Evolutionary conservation across 495 filamentous ascomycete genomes (phyloP).

Genomic region (Penicillium simplicissimum): DNA sequence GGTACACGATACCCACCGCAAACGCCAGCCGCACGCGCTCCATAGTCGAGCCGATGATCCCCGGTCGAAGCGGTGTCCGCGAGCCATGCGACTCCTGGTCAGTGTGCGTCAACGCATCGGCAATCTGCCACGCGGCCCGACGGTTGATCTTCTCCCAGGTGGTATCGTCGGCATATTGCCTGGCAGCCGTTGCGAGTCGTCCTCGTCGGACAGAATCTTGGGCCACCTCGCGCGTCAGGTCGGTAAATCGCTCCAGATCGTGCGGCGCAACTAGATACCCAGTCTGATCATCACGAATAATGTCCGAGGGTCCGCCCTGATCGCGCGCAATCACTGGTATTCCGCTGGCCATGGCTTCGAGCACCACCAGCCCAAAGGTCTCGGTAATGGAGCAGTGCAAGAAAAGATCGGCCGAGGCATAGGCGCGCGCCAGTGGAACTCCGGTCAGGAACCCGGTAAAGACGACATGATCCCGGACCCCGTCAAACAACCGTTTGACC

Average conservation of each 20-base stretch:
- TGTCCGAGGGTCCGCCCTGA: constrained; percentile 65
- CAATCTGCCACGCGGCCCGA: constrained; percentile 57
- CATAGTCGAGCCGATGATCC: constrained; percentile 17
- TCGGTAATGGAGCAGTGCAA: constrained; percentile 66
- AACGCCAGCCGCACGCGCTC: constrained; percentile 29
- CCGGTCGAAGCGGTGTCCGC: constrained; percentile 6
- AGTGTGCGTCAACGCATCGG: constrained; percentile 46
- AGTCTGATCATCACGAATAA: constrained; percentile 52
- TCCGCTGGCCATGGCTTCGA: constrained; percentile 67
- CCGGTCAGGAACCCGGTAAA: constrained; percentile 61
- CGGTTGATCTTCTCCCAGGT: constrained; percentile 68
- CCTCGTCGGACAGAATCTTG: constrained; percentile 36
- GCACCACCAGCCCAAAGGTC: constrained; percentile 64
- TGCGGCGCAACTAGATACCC: constrained; percentile 58
- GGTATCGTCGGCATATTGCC: constrained; percentile 54
- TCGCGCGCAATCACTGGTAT: constrained; percentile 64
- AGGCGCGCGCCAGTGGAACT: constrained; percentile 52
- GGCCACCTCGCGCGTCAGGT: constrained; percentile 42
- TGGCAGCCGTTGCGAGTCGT: constrained; percentile 41
- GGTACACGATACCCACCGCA: constrained; percentile 33
- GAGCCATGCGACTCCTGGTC: constrained; percentile 25
- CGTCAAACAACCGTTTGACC: constrained; percentile 52
- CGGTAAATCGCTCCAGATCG: constrained; percentile 54
- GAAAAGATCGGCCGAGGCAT: constrained; percentile 62
- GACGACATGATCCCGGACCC: constrained; percentile 48